Evolutionary conservation across 371 early-diverging fungal genomes (phyloP).

Genomic region (Neoconidiobolus thromboides): DNA sequence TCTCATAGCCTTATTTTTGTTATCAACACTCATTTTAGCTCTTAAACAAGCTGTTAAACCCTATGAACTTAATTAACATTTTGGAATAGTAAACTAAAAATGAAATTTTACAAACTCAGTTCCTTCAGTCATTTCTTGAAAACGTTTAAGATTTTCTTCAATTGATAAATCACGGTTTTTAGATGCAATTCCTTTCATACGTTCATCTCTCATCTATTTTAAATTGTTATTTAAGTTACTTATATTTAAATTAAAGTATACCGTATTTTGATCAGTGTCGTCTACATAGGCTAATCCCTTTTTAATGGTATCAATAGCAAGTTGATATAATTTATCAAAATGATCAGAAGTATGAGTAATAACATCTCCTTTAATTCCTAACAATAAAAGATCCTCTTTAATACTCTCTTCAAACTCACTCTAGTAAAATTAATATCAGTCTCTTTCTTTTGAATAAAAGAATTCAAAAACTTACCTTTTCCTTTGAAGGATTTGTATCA

Average conservation of each 20-base stretch:
- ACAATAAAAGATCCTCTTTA: slow-evolving; percentile 70
- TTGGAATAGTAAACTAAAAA: slow-evolving; percentile 1
- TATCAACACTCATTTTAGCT: slow-evolving; percentile 93
- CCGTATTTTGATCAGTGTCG: slow-evolving; percentile 73
- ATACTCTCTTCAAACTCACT: slow-evolving; percentile 86
- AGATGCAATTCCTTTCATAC: slow-evolving; percentile 78
- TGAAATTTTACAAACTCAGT: slow-evolving; percentile 38
- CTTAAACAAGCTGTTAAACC: slow-evolving; percentile 83
- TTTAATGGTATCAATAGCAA: slow-evolving; percentile 77
- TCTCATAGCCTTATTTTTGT: slow-evolving; percentile 92
- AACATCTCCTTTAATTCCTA: slow-evolving; percentile 69
- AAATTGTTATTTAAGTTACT: background rate
- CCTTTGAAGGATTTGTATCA: slow-evolving; percentile 99
- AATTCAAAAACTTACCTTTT: slow-evolving; percentile 35
- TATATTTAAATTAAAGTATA: slow-evolving; percentile 8
- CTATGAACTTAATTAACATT: slow-evolving; percentile 12
- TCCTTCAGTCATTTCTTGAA: slow-evolving; percentile 87
- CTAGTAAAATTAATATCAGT: slow-evolving; percentile 7
- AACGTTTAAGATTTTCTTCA: slow-evolving; percentile 82
- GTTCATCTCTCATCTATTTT: slow-evolving; percentile 69
- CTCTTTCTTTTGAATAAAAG: slow-evolving; percentile 6
- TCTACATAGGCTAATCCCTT: slow-evolving; percentile 94
- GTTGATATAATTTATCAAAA: slow-evolving; percentile 80
- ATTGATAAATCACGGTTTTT: slow-evolving; percentile 69
- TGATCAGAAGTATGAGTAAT: slow-evolving; percentile 90